Evolutionary conservation across 2,329 filamentous ascomycete genomes (phyloP), one percentile per base, ranked within the genome.

Genomic region (Fusarium sacchari): DNA sequence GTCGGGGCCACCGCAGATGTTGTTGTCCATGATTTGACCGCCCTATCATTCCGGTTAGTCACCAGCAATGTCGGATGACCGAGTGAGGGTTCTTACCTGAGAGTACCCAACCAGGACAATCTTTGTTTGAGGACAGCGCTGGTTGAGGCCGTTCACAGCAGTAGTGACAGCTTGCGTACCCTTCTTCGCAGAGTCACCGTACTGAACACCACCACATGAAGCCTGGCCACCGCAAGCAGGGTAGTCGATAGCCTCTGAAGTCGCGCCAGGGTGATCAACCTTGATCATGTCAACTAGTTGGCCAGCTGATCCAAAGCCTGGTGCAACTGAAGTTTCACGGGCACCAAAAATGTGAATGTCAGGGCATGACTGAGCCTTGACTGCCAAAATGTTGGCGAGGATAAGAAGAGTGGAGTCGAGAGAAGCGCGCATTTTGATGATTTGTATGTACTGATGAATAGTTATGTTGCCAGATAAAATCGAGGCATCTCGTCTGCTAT

Each of bases 11-110:
- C 90, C 89, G 68, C 89, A 92, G 49, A 91, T 79, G 5, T 89
- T 89, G 71, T 90, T 89, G 73, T 92, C 89, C 81, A 90, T 87
- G 75, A 92, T 91, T 76, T 92, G 88, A 7, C 87, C 88, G 22
- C 90, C 90, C 85, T 90, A 22, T 3, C 18, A 28, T 4, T 15
- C 0, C 3, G 1, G 0, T 47, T 30, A 47, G 26, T 15, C 0
- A 11, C 18, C 6, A 11, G 4, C 3, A 15, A 7, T 22, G 0
- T 46, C 0, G 3, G 24, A 9, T 9, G 4, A 11, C 2, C 1
- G 6, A 47, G 4, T 20, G 12, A 46, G 0, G 0, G 4, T 0
- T 3, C 26, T 12, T 15, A 30, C 87, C 81, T 90, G 89, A 4
- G 88, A 90, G 80, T 91, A 92, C 8, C 90, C 90, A 26, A 91